phyloP scores from a whole-genome alignment of 2,329 filamentous ascomycete species.

The Sporothrix globosa region DNA sequence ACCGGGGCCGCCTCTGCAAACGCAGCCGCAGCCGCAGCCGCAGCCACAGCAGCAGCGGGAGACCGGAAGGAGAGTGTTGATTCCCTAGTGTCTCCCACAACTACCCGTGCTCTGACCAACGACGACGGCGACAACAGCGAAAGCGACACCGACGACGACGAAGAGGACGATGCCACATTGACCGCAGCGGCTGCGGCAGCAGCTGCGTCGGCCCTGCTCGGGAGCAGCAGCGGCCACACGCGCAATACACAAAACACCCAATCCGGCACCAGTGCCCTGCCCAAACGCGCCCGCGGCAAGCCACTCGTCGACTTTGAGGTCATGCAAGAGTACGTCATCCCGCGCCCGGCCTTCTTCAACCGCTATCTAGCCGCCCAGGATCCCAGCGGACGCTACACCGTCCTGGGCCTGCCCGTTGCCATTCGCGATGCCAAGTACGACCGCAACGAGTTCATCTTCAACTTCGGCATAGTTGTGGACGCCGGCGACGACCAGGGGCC shows the following conservation, averaged over 20 bases:
- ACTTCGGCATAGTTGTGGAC: constrained; percentile 73
- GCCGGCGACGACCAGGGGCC: constrained; percentile 67
- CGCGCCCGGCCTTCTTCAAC: constrained; percentile 92
- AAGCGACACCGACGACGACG: neutral
- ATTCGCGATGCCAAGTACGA: constrained; percentile 81
- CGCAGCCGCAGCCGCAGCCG: neutral
- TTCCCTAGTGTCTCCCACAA: neutral
- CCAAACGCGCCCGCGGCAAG: constrained; percentile 29
- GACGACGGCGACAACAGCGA: neutral
- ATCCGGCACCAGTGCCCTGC: neutral
- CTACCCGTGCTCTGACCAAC: neutral
- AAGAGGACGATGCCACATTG: neutral
- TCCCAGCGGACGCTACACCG: constrained; percentile 68
- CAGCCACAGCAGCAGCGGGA: no score
- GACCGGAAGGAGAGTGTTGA: neutral
- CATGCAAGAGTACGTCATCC: constrained; percentile 90
- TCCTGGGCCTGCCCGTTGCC: constrained; percentile 87
- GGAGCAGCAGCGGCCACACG: constrained; percentile 16
- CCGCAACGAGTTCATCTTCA: constrained; percentile 98
- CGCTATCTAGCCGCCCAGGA: constrained; percentile 81
- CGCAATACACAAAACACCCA: constrained; percentile 8
- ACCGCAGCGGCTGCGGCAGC: constrained; percentile 10
- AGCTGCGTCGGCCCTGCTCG: constrained; percentile 24
- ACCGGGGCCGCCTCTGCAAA: neutral
- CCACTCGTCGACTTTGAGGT: constrained; percentile 79